phyloP scores from a whole-genome alignment of 306 rosid species.

The Prunus mongolica region DNA sequence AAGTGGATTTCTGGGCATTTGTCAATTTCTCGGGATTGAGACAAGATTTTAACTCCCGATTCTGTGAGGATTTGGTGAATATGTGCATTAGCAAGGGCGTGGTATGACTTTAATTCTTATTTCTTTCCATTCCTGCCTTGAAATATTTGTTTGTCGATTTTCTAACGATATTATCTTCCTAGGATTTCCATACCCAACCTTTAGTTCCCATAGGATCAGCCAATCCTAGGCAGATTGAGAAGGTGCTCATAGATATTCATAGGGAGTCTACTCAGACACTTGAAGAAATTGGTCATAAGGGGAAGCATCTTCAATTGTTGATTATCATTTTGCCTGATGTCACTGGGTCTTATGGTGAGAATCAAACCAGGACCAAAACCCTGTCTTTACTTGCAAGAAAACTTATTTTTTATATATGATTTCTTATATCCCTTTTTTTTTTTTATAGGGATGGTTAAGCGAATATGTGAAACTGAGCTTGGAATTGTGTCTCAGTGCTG shows the following conservation, averaged over 20 bases:
- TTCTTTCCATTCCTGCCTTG: background rate
- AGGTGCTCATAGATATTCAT: slow-evolving; percentile 34
- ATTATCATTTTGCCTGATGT: slow-evolving; percentile 69
- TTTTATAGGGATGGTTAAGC: slow-evolving; percentile 54
- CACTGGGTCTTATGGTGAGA: slow-evolving; percentile 62
- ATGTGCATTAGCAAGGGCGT: slow-evolving; percentile 74
- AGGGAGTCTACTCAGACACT: slow-evolving; percentile 6
- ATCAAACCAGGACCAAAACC: no score
- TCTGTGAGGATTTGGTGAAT: slow-evolving; percentile 26
- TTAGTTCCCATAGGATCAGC: slow-evolving; percentile 23
- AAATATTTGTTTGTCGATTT: background rate
- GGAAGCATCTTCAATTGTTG: slow-evolving; percentile 41
- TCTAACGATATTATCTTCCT: background rate
- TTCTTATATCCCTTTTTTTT: background rate
- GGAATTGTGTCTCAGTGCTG: slow-evolving; percentile 88
- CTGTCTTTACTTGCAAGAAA: background rate
- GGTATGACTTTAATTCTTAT: slow-evolving; percentile 30
- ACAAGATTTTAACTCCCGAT: background rate
- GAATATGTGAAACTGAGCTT: slow-evolving; percentile 70
- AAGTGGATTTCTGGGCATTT: slow-evolving; percentile 45
- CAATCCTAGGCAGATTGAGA: slow-evolving; percentile 30
- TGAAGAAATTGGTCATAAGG: background rate
- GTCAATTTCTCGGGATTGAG: slow-evolving; percentile 34
- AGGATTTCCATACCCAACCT: slow-evolving; percentile 42
- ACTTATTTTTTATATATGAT: background rate